Conservation (phyloP, 2,329 filamentous ascomycete genomes). For the Claviceps lovelessii region DNA sequence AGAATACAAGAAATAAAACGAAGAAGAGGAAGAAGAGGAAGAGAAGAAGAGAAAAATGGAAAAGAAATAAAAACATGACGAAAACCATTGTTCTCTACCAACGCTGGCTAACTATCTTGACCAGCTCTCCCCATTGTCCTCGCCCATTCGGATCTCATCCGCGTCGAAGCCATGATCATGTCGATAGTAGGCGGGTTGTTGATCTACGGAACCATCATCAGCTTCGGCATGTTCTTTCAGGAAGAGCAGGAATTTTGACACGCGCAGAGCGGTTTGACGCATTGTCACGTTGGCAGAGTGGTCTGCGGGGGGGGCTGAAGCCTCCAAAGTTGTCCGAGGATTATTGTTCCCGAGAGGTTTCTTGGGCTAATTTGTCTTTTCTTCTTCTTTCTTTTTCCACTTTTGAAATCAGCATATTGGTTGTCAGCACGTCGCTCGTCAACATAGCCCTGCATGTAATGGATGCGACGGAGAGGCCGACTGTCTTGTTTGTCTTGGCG, state of each 20-base stretch:
- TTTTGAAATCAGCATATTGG: background rate
- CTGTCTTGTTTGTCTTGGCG: no score
- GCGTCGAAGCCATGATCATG: constrained; percentile 82
- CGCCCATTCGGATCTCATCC: constrained; percentile 73
- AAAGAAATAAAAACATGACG: background rate
- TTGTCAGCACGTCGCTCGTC: no score
- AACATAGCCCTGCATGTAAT: no score
- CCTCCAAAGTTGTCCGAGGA: background rate
- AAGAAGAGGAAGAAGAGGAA: no score
- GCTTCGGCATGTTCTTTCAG: constrained; percentile 95
- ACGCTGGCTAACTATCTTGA: background rate
- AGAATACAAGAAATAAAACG: no score
- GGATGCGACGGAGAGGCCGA: no score
- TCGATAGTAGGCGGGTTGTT: constrained; percentile 80
- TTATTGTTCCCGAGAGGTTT: background rate
- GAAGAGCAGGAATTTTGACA: constrained; percentile 86
- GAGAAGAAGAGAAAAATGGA: background rate
- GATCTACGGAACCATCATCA: constrained; percentile 97
- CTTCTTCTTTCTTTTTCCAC: background rate
- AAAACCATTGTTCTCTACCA: background rate
- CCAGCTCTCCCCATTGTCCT: constrained; percentile 76
- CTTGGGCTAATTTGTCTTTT: background rate
- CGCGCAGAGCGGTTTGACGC: no score
- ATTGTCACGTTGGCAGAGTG: no score
- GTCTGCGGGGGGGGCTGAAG: background rate